Conservation (phyloP, 352 stramenopile species). For the Elongisporangium undulatum region DNA sequence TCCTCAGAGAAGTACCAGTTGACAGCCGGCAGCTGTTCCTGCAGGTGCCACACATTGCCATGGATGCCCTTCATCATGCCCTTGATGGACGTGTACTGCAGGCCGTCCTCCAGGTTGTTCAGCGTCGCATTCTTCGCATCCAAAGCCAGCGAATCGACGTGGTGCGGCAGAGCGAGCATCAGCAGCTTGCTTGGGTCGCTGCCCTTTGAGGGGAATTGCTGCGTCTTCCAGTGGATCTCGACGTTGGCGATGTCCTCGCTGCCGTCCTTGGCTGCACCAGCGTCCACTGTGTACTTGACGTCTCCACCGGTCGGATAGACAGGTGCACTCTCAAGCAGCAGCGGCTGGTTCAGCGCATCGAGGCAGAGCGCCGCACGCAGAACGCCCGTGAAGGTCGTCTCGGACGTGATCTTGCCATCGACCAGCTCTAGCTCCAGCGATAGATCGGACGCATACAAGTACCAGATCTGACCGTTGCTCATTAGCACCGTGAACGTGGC, state of each 20-base stretch:
- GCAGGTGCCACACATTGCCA: slow-evolving; percentile 59
- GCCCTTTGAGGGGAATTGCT: slow-evolving; percentile 28
- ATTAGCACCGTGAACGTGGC: slow-evolving; percentile 43
- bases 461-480: slow-evolving; percentile 65
- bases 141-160: slow-evolving; percentile 48
- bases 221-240: slow-evolving; percentile 62
- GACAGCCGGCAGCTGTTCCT: slow-evolving; percentile 45
- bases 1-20: slow-evolving; percentile 64
- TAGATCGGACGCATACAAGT: slow-evolving; percentile 53
- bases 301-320: slow-evolving; percentile 56
- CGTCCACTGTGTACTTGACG: slow-evolving; percentile 40
- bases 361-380: slow-evolving; percentile 48
- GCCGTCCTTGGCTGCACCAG: slow-evolving; percentile 8
- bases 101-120: slow-evolving; percentile 13
- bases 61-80: slow-evolving; percentile 68
- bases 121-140: slow-evolving; percentile 5
- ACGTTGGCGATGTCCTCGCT: slow-evolving; percentile 23
- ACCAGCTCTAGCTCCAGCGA: slow-evolving; percentile 36
- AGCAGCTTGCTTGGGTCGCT: slow-evolving; percentile 32
- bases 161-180: slow-evolving; percentile 74
- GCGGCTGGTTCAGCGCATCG: slow-evolving; percentile 28
- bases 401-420: slow-evolving; percentile 28
- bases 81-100: slow-evolving; percentile 69
- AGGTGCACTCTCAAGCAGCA: slow-evolving; percentile 49
- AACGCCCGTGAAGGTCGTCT: slow-evolving; percentile 41